Evolutionary conservation across 805 yeast genomes (phyloP).

Genomic region (Wickerhamomyces chambardii): DNA sequence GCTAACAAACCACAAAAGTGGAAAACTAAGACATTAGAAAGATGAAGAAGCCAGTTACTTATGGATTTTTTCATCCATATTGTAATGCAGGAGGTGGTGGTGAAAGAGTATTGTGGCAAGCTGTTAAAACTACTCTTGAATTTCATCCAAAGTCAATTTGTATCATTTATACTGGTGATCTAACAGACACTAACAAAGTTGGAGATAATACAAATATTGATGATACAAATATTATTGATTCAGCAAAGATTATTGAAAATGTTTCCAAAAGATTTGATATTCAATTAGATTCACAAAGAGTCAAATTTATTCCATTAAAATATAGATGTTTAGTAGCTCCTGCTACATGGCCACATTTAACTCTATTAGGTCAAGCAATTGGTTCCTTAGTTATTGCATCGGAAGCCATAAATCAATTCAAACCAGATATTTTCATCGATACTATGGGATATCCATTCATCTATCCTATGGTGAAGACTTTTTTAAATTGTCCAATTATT

Average conservation of each 20-base stretch:
- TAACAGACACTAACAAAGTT: no score
- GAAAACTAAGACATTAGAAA: no score
- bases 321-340: constrained; percentile 59
- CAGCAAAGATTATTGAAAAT: constrained; percentile 35
- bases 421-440: constrained; percentile 90
- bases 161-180: constrained; percentile 73
- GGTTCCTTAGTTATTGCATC: constrained; percentile 65
- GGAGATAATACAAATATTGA: constrained; percentile 33
- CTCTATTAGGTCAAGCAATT: constrained; percentile 79
- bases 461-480: constrained; percentile 52
- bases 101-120: constrained; percentile 94
- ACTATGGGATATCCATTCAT: constrained; percentile 92
- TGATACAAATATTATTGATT: constrained; percentile 34
- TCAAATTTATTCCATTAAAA: constrained; percentile 54
- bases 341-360: constrained; percentile 65
- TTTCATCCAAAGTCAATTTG: no score
- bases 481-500: constrained; percentile 64
- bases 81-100: constrained; percentile 99
- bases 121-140: constrained; percentile 70
- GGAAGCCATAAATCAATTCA: constrained; percentile 58
- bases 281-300: constrained; percentile 36
- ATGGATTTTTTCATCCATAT: constrained; percentile 92
- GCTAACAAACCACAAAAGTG: no score
- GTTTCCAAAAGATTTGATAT: constrained; percentile 51
- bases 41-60: no score